These are phyloP conservation scores for Rhexocercosporidium sp. DNA, from an alignment of 2,329 filamentous ascomycete species.

Conservation along the genomic window DNA sequence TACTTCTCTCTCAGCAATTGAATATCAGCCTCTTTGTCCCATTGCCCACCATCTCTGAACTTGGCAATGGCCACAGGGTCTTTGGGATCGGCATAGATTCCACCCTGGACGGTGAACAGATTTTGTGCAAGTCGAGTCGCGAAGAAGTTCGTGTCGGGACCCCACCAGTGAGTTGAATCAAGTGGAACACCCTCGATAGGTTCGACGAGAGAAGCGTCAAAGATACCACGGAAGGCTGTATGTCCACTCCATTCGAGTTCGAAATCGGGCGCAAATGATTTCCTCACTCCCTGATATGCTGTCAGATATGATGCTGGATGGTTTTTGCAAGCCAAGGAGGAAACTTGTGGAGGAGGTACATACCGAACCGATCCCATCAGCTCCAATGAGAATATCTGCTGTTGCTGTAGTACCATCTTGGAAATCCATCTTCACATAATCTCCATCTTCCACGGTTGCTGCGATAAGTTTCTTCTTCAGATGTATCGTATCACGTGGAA, in stretches of 20 bases:
- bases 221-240: slow-evolving; percentile 46
- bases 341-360: slow-evolving; percentile 15
- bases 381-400: slow-evolving; percentile 44
- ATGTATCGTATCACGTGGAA: slow-evolving; percentile 42
- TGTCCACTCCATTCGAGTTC: slow-evolving; percentile 45
- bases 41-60: slow-evolving; percentile 27
- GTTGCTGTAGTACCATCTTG: slow-evolving; percentile 38
- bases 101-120: slow-evolving; percentile 43
- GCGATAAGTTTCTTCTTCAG: slow-evolving; percentile 39
- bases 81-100: slow-evolving; percentile 36
- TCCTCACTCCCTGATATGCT: slow-evolving; percentile 31
- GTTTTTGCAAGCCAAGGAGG: neutral
- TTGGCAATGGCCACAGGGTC: slow-evolving; percentile 30
- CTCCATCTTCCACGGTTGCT: slow-evolving; percentile 17
- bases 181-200: slow-evolving; percentile 42
- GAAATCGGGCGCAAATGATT: slow-evolving; percentile 38
- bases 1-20: slow-evolving; percentile 40
- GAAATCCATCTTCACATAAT: slow-evolving; percentile 40
- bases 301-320: neutral
- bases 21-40: slow-evolving; percentile 40
- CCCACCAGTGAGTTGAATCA: slow-evolving; percentile 46
- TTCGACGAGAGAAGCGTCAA: slow-evolving; percentile 42
- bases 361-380: slow-evolving; percentile 47
- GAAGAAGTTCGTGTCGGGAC: slow-evolving; percentile 43
- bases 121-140: slow-evolving; percentile 37